phyloP scores from a whole-genome alignment of 768 basidiomycete genomes.

The Mycena galericulata region DNA sequence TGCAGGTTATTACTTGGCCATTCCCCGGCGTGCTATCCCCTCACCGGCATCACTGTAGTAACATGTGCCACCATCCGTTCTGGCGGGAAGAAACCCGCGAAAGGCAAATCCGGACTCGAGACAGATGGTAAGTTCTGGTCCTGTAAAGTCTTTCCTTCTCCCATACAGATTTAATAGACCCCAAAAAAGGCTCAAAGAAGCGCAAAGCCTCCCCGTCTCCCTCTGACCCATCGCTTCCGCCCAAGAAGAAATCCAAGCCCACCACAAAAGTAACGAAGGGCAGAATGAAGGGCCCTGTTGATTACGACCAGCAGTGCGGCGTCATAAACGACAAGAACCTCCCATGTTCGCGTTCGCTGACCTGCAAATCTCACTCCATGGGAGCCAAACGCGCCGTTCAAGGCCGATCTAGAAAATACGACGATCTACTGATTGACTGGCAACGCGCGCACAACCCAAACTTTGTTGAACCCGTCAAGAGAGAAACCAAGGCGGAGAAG shows the following conservation, averaged over 20 bases:
- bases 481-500: slow-evolving; percentile 88
- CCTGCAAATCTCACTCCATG: slow-evolving; percentile 98
- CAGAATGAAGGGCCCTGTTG: slow-evolving; percentile 86
- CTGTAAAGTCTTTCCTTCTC: slow-evolving; percentile 13
- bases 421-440: slow-evolving; percentile 92
- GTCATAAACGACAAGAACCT: slow-evolving; percentile 96
- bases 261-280: slow-evolving; percentile 81
- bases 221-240: slow-evolving; percentile 72
- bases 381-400: slow-evolving; percentile 93
- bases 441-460: slow-evolving; percentile 89
- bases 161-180: slow-evolving; percentile 40
- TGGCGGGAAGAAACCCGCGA: slow-evolving; percentile 63
- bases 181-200: slow-evolving; percentile 72
- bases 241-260: slow-evolving; percentile 83
- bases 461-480: slow-evolving; percentile 88
- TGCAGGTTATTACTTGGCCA: slow-evolving; percentile 61
- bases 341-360: slow-evolving; percentile 94
- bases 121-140: slow-evolving; percentile 55
- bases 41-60: slow-evolving; percentile 49
- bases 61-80: slow-evolving; percentile 72
- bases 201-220: slow-evolving; percentile 83
- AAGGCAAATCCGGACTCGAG: slow-evolving; percentile 62
- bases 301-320: slow-evolving; percentile 93
- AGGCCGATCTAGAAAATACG: slow-evolving; percentile 86
- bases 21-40: neutral